Evolutionary conservation across 305 asterid species (phyloP), one percentile per base, ranked within the genome.

Genomic region (Fraxinus dipetala): DNA sequence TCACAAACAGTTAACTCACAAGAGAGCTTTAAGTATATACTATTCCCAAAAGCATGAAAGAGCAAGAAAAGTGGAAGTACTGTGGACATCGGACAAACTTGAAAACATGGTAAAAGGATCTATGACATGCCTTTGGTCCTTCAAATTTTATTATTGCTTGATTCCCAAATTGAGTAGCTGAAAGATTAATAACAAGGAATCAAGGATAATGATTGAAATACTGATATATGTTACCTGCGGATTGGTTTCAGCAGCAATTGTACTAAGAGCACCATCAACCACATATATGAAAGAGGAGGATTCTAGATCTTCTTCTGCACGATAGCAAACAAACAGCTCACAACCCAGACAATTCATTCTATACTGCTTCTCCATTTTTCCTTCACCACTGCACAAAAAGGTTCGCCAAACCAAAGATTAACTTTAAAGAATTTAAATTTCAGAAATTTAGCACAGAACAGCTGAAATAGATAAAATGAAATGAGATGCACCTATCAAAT

Each of bases 231-330:
- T 75, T 89, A 90, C 99, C 92, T 94, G 99, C 72, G 98, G 98
- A 90, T 94, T 96, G 67, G 98, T 94, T 89, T 96, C 98, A 85
- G 99, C 98, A 81, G 99, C 95, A 80, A 96, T 90, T 82, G 98
- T 87, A 85, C 99, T 96, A 61, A 94, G 95, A 2, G 98, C 96
- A 78, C 99, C 99, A 88, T 96, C 99, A 85, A 94, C 92, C 65
- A 93, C 96, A 88, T 94, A 96, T 79, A 96, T 85, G 80, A 89
- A 79, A 18, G 99, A 87, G 77, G 98, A 89, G 84, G 98, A 87
- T 78, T 92, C 97, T 77, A 92, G 79, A 77, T 96, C 99, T 83
- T 92, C 97, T 87, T 94, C 99, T 43, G 97, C 82, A 76, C 98
- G 97, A 80, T 96, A 96, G 90, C 98, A 96, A 84, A 96, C 99